Evolutionary conservation across 1,284 basidiomycete species (phyloP).

Genomic region (Abortiporus biennis): DNA sequence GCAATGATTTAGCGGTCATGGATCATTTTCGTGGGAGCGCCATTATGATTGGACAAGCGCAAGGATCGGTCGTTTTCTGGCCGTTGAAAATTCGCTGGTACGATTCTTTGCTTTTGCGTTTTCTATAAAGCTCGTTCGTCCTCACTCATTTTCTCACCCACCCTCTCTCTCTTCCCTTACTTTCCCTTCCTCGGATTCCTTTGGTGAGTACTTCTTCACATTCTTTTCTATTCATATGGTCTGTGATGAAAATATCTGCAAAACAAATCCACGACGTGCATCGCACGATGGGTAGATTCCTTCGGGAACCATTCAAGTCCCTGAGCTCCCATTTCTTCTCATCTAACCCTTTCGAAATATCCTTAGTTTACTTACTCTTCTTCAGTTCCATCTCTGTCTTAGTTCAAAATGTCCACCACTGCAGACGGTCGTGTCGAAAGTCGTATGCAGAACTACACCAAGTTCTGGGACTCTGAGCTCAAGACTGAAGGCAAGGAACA

Average conservation of each 20-base stretch:
- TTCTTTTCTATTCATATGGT: neutral
- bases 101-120: no score
- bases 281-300: constrained; percentile 20
- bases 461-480: constrained; percentile 91
- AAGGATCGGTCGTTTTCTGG: no score
- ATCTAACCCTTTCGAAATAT: constrained; percentile 4
- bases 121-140: no score
- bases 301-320: constrained; percentile 33
- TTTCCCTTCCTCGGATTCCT: neutral
- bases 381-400: constrained; percentile 8
- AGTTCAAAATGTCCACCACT: constrained; percentile 21
- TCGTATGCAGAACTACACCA: constrained; percentile 89
- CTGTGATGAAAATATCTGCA: constrained; percentile 6
- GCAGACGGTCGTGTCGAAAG: constrained; percentile 72
- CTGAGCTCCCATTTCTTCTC: constrained; percentile 17
- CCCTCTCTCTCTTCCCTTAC: neutral
- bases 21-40: no score
- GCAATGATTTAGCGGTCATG: no score
- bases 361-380: neutral
- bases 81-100: no score
- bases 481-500: constrained; percentile 65
- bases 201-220: neutral
- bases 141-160: neutral
- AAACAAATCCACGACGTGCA: constrained; percentile 9
- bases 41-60: no score